Evolutionary conservation across 2,329 filamentous ascomycete species (phyloP).

Genomic region (Arthrobotrys conoides): DNA sequence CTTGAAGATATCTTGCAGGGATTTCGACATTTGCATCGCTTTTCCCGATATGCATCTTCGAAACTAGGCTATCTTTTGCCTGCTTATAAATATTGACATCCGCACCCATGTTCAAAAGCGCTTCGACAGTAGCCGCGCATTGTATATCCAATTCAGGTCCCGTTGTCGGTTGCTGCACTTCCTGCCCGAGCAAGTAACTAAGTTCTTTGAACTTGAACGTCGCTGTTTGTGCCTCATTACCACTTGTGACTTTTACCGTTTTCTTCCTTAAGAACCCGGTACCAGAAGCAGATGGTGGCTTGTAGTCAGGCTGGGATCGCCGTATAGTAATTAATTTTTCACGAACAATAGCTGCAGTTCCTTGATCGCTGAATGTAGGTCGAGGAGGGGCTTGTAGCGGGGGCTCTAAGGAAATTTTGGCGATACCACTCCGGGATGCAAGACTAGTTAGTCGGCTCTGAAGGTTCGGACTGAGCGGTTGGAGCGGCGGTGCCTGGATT

Average conservation of each 20-base stretch:
- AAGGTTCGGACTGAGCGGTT: conserved; percentile 17
- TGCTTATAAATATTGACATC: conserved; percentile 57
- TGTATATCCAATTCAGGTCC: conserved; percentile 34
- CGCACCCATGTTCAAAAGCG: conserved; percentile 47
- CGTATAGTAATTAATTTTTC: conserved; percentile 54
- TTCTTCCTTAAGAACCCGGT: conserved; percentile 53
- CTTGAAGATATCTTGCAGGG: conserved; percentile 48
- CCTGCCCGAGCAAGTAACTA: conserved; percentile 36
- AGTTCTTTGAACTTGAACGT: conserved; percentile 57
- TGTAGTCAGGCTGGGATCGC: conserved; percentile 52
- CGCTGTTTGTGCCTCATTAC: conserved; percentile 33
- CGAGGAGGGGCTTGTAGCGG: conserved; percentile 35
- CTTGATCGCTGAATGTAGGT: conserved; percentile 32
- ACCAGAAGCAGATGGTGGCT: conserved; percentile 43
- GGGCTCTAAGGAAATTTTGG: conserved; percentile 39
- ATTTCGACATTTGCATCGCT: conserved; percentile 56
- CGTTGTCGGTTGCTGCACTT: conserved; percentile 27
- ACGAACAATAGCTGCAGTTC: conserved; percentile 21
- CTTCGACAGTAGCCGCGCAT: conserved; percentile 49
- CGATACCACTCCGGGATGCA: conserved; percentile 43
- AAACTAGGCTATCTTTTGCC: conserved; percentile 47
- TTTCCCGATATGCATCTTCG: conserved; percentile 53
- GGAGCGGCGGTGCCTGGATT: not conserved
- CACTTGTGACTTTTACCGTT: conserved; percentile 21
- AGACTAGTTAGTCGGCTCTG: conserved; percentile 32